phyloP scores from a whole-genome alignment of 2,329 filamentous ascomycete species.

The Aotearoamyces nothofagi region DNA sequence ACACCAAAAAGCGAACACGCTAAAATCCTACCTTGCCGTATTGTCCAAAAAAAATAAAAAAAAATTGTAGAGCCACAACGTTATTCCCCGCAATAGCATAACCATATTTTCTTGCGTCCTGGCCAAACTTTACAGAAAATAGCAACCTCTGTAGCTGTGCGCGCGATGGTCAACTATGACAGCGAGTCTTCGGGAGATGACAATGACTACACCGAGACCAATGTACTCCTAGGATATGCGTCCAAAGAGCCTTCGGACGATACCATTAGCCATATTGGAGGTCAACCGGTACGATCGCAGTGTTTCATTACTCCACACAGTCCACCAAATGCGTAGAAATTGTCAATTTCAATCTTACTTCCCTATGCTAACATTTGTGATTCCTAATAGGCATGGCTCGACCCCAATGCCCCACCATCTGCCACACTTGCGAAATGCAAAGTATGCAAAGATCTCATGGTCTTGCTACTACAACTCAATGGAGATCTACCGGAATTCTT shows the following conservation, averaged over 20 bases:
- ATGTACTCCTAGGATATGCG: conserved; percentile 80
- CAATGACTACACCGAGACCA: conserved; percentile 62
- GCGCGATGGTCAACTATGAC: conserved; percentile 47
- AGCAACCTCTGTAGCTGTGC: no score
- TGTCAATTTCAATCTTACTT: no score
- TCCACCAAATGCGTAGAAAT: no score
- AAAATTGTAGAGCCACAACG: no score
- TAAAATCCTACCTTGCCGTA: no score
- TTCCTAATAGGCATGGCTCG: conserved; percentile 60
- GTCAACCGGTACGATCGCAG: conserved; percentile 67
- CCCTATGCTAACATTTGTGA: no score
- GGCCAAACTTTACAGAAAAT: no score
- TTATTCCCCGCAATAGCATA: no score
- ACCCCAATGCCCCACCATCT: conserved; percentile 53
- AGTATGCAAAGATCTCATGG: conserved; percentile 72
- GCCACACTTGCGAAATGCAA: conserved; percentile 72
- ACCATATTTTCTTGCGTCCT: no score
- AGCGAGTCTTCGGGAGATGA: conserved; percentile 66
- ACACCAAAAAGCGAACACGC: no score
- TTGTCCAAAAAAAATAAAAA: no score
- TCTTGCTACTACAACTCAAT: conserved; percentile 78
- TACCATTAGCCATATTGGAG: conserved; percentile 75
- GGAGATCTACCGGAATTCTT: conserved; percentile 79
- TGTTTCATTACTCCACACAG: no score
- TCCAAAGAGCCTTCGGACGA: conserved; percentile 62